A percentile compares a stretch with the other conserved stretches of the same genome.
These are phyloP conservation scores for Phaeomoniella chlamydospora DNA, from an alignment of 2,329 filamentous ascomycete genomes.

Conservation along the genomic window DNA sequence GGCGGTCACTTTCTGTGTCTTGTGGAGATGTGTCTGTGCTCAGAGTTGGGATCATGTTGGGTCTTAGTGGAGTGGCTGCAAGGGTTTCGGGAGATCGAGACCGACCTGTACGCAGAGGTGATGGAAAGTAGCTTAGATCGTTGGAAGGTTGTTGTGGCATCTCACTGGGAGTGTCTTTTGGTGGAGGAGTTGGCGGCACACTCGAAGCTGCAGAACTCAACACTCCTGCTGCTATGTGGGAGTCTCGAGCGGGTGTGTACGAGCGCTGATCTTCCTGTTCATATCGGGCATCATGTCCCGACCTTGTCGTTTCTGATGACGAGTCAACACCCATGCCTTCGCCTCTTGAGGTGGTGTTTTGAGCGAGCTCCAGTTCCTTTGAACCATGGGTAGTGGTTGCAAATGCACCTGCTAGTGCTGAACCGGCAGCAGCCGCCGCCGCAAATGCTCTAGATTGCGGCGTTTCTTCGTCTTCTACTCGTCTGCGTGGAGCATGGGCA, in stretches of 20 bases:
- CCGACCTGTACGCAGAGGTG: slow-evolving; percentile 10
- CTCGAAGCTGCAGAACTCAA: slow-evolving; percentile 1
- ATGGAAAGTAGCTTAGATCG: slow-evolving; percentile 6
- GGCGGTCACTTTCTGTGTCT: slow-evolving; percentile 26
- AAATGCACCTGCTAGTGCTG: slow-evolving; percentile 31
- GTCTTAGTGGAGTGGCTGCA: slow-evolving; percentile 9
- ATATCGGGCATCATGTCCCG: too few relatives aligned
- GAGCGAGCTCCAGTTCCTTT: background rate
- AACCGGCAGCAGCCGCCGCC: slow-evolving; percentile 30
- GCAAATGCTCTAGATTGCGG: slow-evolving; percentile 17
- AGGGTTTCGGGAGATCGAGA: slow-evolving; percentile 2
- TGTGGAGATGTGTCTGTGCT: slow-evolving; percentile 20
- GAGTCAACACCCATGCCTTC: background rate
- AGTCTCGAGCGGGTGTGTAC: background rate
- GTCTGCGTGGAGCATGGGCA: background rate
- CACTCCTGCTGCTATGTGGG: background rate
- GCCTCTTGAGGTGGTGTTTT: slow-evolving; percentile 4
- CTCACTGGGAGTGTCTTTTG: background rate
- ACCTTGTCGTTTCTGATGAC: background rate
- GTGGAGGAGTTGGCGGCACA: slow-evolving; percentile 3
- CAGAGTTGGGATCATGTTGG: slow-evolving; percentile 17
- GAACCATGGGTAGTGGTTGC: slow-evolving; percentile 8
- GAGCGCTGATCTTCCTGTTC: too few relatives aligned
- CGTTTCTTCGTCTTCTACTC: slow-evolving; percentile 2
- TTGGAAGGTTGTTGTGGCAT: background rate